Evolutionary conservation across 1,284 basidiomycete species (phyloP).

Genomic region (Testicularia cyperi): DNA sequence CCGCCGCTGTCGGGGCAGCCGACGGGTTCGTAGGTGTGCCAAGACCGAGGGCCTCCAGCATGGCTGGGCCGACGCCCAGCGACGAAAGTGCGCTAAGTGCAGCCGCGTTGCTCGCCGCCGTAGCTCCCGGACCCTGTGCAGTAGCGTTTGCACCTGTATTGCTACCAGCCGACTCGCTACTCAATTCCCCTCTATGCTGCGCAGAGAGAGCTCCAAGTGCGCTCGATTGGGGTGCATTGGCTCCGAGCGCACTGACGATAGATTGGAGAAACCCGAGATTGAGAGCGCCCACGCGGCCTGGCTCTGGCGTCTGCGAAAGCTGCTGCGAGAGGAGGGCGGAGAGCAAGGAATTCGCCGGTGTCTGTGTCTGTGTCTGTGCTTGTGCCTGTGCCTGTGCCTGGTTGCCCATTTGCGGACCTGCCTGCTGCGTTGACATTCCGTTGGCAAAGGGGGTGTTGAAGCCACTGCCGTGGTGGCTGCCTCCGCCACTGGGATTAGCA

Average conservation of each 20-base stretch:
- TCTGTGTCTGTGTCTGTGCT: too few relatives aligned
- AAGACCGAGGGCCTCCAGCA: slow-evolving; percentile 34
- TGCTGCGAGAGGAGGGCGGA: slow-evolving; percentile 35
- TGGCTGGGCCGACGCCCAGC: slow-evolving; percentile 22
- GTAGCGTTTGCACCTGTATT: too few relatives aligned
- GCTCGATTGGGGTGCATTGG: too few relatives aligned
- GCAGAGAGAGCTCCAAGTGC: too few relatives aligned
- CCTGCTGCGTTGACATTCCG: slow-evolving; percentile 5
- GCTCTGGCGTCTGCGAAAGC: slow-evolving; percentile 22
- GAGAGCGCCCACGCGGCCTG: slow-evolving; percentile 19
- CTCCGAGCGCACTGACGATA: slow-evolving; percentile 8
- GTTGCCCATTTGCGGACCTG: slow-evolving; percentile 5
- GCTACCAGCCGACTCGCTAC: too few relatives aligned
- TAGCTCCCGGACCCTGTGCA: slow-evolving; percentile 10
- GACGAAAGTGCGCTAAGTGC: slow-evolving; percentile 25
- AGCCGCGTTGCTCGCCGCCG: slow-evolving; percentile 21
- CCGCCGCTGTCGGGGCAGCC: too few relatives aligned
- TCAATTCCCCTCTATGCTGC: slow-evolving; percentile 9
- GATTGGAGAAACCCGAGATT: slow-evolving; percentile 33
- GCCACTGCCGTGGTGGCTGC: too few relatives aligned
- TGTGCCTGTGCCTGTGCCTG: too few relatives aligned
- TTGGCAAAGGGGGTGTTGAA: slow-evolving; percentile 9
- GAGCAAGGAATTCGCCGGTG: too few relatives aligned
- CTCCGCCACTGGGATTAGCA: not conserved
- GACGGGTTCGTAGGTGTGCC: too few relatives aligned